phyloP scores from a whole-genome alignment of 169 alveolate species.

The Cryptosporidium viatorum region DNA sequence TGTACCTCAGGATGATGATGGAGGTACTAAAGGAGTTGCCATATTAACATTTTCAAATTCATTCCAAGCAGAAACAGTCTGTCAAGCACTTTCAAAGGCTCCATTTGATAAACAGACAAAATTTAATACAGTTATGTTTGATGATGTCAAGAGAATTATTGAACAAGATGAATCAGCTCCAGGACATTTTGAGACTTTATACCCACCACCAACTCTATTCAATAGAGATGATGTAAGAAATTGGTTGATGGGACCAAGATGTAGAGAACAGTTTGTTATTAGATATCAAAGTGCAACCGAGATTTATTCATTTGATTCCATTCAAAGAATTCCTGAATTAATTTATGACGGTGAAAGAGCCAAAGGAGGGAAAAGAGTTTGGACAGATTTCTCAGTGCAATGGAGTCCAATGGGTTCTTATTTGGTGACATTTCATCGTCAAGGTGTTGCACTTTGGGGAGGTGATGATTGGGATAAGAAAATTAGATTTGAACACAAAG shows the following conservation, averaged over 20 bases:
- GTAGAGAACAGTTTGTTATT: slow-evolving; percentile 89
- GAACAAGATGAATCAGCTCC: slow-evolving; percentile 84
- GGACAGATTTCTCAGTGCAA: slow-evolving; percentile 90
- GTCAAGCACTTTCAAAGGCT: slow-evolving; percentile 71
- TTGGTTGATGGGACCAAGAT: slow-evolving; percentile 87
- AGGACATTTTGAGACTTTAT: slow-evolving; percentile 80
- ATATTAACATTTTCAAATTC: slow-evolving; percentile 83
- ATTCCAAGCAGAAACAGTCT: slow-evolving; percentile 80
- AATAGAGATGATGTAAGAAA: slow-evolving; percentile 87
- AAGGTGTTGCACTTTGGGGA: slow-evolving; percentile 90
- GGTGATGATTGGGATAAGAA: slow-evolving; percentile 88
- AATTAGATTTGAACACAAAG: slow-evolving; percentile 88
- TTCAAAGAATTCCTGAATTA: slow-evolving; percentile 84
- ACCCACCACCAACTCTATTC: slow-evolving; percentile 78
- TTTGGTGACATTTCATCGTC: slow-evolving; percentile 89
- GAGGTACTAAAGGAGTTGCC: slow-evolving; percentile 83
- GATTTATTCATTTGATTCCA: slow-evolving; percentile 89
- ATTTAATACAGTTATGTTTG: slow-evolving; percentile 82
- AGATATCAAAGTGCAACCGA: slow-evolving; percentile 88
- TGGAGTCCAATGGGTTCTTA: slow-evolving; percentile 93
- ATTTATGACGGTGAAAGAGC: slow-evolving; percentile 90
- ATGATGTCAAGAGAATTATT: slow-evolving; percentile 83
- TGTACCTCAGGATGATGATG: slow-evolving; percentile 79
- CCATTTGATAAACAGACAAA: slow-evolving; percentile 61
- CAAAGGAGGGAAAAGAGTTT: slow-evolving; percentile 84